phyloP scores from a whole-genome alignment of 2,329 filamentous ascomycete species.

The Ophiostoma sp. region DNA sequence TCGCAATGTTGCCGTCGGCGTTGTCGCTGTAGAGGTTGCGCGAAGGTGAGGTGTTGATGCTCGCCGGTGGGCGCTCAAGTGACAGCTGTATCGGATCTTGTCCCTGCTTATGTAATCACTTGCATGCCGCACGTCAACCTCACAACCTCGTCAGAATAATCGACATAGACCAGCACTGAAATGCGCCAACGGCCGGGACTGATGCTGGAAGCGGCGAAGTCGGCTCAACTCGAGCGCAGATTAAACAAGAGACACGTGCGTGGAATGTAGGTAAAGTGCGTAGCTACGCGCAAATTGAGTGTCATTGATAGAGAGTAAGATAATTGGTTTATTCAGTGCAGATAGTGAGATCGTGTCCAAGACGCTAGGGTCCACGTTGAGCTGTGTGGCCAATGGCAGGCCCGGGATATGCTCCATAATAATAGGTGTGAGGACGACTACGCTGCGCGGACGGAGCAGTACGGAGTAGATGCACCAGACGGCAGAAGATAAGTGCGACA shows the following conservation, averaged over 20 bases:
- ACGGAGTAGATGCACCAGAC: conserved; percentile 1
- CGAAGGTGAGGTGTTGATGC: neutral
- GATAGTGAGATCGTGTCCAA: neutral
- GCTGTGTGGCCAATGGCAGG: neutral
- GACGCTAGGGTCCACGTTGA: neutral
- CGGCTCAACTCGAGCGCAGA: neutral
- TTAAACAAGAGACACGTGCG: neutral
- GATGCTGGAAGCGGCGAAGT: conserved; percentile 1
- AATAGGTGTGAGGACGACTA: conserved; percentile 7
- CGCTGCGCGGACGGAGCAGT: neutral
- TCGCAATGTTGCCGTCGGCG: neutral
- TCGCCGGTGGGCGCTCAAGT: neutral
- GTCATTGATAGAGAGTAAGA: neutral
- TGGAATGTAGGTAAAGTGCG: neutral
- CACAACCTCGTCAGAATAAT: no score
- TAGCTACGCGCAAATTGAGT: neutral
- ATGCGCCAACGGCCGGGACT: conserved; percentile 1
- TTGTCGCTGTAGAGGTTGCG: no score
- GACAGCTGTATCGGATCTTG: neutral
- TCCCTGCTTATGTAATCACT: neutral
- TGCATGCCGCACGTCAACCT: no score
- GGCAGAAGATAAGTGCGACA: neutral
- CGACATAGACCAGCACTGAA: neutral
- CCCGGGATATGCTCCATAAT: neutral
- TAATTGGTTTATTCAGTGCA: neutral